Conservation (phyloP, 306 rosid genomes). For the Comarum palustre region DNA sequence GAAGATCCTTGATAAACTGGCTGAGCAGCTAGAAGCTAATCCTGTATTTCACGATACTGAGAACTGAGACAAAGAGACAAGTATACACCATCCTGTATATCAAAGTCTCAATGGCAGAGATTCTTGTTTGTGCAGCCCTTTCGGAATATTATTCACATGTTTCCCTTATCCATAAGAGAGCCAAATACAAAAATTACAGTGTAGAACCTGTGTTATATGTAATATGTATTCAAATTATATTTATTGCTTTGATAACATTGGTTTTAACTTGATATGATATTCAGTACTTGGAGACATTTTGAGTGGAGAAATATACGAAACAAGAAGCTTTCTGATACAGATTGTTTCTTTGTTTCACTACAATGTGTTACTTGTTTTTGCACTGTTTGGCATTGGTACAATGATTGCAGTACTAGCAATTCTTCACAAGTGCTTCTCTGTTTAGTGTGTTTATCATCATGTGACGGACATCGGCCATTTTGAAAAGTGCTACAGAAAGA, state of each 20-base stretch:
- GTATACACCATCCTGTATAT: conserved; percentile 17
- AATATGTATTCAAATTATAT: not conserved
- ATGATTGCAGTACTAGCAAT: not conserved
- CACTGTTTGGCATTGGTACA: not conserved
- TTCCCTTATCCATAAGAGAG: not conserved
- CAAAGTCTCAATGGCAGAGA: conserved; percentile 17
- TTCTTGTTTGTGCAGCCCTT: conserved; percentile 10
- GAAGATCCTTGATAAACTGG: conserved; percentile 56
- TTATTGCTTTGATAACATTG: conserved; percentile 7
- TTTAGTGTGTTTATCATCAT: too few species aligned
- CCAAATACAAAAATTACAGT: not conserved
- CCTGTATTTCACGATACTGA: conserved; percentile 65
- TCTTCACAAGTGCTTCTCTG: not conserved
- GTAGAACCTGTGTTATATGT: not conserved
- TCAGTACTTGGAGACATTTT: not conserved
- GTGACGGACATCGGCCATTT: conserved; percentile 1
- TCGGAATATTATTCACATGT: conserved; percentile 13
- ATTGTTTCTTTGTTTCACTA: conserved; percentile 3
- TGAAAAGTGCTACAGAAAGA: not conserved
- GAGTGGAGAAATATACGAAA: not conserved
- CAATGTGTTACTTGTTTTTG: not conserved
- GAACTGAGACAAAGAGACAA: conserved; percentile 21
- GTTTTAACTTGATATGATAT: not conserved
- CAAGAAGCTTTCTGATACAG: conserved; percentile 14
- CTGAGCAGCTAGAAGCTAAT: conserved; percentile 69